Conservation (phyloP, 768 basidiomycete species). For the Boletellus ananas region DNA sequence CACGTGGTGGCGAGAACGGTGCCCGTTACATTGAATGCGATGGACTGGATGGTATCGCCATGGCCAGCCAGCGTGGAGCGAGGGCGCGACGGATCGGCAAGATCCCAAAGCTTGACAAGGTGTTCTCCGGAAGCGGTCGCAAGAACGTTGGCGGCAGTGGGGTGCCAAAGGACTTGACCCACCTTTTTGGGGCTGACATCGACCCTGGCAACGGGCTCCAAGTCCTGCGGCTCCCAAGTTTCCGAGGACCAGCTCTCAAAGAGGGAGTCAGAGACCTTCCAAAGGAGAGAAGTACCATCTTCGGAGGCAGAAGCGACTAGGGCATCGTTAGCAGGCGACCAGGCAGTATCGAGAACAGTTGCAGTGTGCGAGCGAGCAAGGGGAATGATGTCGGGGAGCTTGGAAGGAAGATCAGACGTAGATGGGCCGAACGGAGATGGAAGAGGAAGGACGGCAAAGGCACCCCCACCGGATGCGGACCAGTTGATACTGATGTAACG, state of each 20-base stretch:
- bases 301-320: slow-evolving; percentile 91
- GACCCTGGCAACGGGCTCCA: slow-evolving; percentile 81
- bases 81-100: slow-evolving; percentile 67
- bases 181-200: slow-evolving; percentile 82
- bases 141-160: slow-evolving; percentile 82
- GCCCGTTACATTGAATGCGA: slow-evolving; percentile 81
- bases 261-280: slow-evolving; percentile 64
- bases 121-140: slow-evolving; percentile 83
- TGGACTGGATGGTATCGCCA: slow-evolving; percentile 80
- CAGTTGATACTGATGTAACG: slow-evolving; percentile 92
- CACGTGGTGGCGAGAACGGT: slow-evolving; percentile 84
- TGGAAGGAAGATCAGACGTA: slow-evolving; percentile 56
- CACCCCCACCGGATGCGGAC: slow-evolving; percentile 89
- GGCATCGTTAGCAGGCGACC: slow-evolving; percentile 91
- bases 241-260: slow-evolving; percentile 89
- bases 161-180: slow-evolving; percentile 93
- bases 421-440: slow-evolving; percentile 63
- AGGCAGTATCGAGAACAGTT: slow-evolving; percentile 90
- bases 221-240: slow-evolving; percentile 75
- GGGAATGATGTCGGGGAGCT: slow-evolving; percentile 89
- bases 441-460: slow-evolving; percentile 90
- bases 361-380: slow-evolving; percentile 84
- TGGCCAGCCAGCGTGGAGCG: slow-evolving; percentile 66
- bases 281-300: slow-evolving; percentile 90
- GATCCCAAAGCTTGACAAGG: slow-evolving; percentile 87